Evolutionary conservation across 2,329 filamentous ascomycete genomes (phyloP), one percentile per base, ranked within the genome.

Genomic region (Botrytis fragariae): DNA sequence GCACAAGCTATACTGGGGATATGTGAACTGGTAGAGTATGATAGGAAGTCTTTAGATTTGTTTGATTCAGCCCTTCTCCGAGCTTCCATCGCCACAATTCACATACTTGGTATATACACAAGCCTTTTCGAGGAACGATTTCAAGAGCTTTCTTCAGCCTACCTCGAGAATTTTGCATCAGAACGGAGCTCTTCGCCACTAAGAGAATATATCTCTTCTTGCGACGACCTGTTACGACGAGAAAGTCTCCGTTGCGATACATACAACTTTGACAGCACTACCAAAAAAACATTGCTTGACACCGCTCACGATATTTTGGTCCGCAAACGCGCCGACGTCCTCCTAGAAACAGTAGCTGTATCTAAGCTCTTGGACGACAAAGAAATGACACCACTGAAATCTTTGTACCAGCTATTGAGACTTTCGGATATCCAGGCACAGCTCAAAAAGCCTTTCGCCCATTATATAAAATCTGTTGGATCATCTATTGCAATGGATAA

Each of bases 231-330:
- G 44, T 89, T 98, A 35, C 86, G 88, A 70, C 85, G 85, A 69
- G 96, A 99, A 82, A 88, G 92, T 77, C 83, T 87, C 74, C 88
- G 95, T 54, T 97, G 94, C 80, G 92, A 96, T 75, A 84, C 89
- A 29, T 97, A 92, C 83, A 92, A 92, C 74, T 87, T 99, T 62
- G 94, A 97, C 80, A 91, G 90, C 75, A 92, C 91, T 35, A 98
- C 96, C 0, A 92, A 93, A 81, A 89, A 91, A 77, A 89, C 91
- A 76, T 84, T 98, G 8, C 89, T 95, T 60, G 87, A 90, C 32
- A 85, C 91, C 39, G 89, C 96, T 3, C 93, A 98, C 79, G 84
- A 88, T 5, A 89, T 91, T 69, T 83, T 98, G 35, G 89, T 99
- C 48, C 85, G 88, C 25, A 85, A 89, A 37, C 92, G 93, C 78